Conservation (phyloP, 306 rosid species). For the Crataegus laevigata region DNA sequence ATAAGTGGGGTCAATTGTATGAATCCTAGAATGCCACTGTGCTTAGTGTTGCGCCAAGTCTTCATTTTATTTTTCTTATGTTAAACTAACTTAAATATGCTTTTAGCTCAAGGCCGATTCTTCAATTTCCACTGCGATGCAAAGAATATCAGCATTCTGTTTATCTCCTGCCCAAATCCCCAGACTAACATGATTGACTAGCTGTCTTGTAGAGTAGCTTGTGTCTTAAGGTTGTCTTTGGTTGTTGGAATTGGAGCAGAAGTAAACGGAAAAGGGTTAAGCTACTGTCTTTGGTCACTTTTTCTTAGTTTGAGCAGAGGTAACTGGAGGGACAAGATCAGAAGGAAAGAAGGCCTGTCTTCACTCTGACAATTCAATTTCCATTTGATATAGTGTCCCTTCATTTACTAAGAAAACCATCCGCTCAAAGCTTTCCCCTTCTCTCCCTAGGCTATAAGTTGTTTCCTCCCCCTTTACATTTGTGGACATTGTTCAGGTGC, state of each 20-base stretch:
- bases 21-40: not conserved
- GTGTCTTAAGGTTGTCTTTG: not conserved
- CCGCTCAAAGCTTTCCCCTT: not conserved
- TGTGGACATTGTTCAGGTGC: not conserved
- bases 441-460: not conserved
- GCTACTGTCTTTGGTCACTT: not conserved
- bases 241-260: not conserved
- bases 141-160: not conserved
- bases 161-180: not conserved
- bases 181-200: not conserved
- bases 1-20: no score
- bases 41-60: no score
- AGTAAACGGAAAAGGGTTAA: not conserved
- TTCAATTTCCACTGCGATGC: not conserved
- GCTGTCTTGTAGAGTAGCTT: not conserved
- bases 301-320: not conserved
- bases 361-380: not conserved
- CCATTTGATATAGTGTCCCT: not conserved
- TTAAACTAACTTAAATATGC: not conserved
- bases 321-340: not conserved
- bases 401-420: not conserved
- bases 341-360: not conserved
- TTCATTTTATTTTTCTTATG: not conserved
- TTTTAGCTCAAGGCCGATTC: not conserved
- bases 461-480: not conserved